Conservation (phyloP, 805 yeast genomes). For the Cyberlindnera euphorbiiphila region DNA sequence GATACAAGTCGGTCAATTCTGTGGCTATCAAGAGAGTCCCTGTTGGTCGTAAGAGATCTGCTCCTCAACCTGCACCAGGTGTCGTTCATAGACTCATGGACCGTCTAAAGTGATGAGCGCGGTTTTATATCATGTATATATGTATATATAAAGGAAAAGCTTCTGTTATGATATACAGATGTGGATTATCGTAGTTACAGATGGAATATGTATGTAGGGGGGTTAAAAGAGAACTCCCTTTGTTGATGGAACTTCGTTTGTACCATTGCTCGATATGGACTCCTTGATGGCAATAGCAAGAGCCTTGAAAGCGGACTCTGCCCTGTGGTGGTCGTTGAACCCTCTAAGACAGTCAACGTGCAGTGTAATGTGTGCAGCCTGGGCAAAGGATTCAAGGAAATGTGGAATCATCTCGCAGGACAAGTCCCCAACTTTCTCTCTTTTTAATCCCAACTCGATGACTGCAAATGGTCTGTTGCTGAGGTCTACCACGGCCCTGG, state of each 20-base stretch:
- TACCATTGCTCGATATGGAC: constrained; percentile 78
- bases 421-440: constrained; percentile 91
- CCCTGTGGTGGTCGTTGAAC: constrained; percentile 91
- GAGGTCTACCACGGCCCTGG: constrained; percentile 93
- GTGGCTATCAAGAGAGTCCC: background rate
- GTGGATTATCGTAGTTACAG: background rate
- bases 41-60: background rate
- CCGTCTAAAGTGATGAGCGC: background rate
- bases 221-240: constrained; percentile 81
- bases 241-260: constrained; percentile 90
- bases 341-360: constrained; percentile 96
- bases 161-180: background rate
- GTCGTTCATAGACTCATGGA: no score
- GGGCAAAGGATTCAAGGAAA: constrained; percentile 90
- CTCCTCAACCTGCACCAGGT: no score
- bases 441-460: constrained; percentile 79
- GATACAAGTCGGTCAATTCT: constrained; percentile 1
- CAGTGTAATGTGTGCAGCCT: constrained; percentile 82
- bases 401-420: constrained; percentile 98
- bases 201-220: background rate
- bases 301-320: constrained; percentile 96
- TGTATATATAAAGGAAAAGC: background rate
- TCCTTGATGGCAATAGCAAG: constrained; percentile 89
- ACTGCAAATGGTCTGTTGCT: constrained; percentile 93
- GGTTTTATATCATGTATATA: no score